Percentiles rank a stretch among this genome's conserved stretches.
phyloP scores from a whole-genome alignment of 257 asterid genomes.

The Nicotiana tabacum region DNA sequence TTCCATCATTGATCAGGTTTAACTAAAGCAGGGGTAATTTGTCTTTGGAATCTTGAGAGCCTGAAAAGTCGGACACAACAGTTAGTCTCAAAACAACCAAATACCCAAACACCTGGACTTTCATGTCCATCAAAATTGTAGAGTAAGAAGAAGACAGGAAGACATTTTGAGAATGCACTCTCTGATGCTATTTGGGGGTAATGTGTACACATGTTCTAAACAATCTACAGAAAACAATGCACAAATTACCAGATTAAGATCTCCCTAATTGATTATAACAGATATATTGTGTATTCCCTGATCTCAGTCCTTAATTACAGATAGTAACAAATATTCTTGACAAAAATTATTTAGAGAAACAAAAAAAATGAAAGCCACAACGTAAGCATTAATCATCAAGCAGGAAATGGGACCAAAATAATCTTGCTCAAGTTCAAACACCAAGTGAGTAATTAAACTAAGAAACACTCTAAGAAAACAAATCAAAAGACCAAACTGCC shows the following conservation, averaged over 20 bases:
- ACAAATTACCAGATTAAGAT: not conserved
- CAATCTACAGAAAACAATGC: not conserved
- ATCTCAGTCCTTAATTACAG: not conserved
- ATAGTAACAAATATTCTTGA: not conserved
- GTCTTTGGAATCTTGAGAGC: not conserved
- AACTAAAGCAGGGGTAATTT: not conserved
- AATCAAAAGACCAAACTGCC: not conserved
- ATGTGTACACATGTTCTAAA: not conserved
- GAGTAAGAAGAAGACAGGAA: not conserved
- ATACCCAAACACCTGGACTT: not conserved
- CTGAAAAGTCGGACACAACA: not conserved
- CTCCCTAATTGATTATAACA: not conserved
- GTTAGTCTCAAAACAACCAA: not conserved
- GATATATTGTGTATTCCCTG: not conserved
- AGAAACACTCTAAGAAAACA: not conserved
- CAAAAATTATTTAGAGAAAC: not conserved
- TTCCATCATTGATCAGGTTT: not conserved
- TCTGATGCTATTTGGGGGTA: not conserved
- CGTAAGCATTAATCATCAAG: not conserved
- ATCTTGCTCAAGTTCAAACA: not conserved
- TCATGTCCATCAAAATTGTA: not conserved
- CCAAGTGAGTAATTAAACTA: not conserved
- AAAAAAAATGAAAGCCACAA: not conserved
- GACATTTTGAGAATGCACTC: not conserved
- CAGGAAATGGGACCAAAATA: not conserved